A percentile compares a stretch with the other conserved stretches of the same genome.
Evolutionary conservation across 2,329 filamentous ascomycete genomes (phyloP).

Genomic region (Oidium heveae): DNA sequence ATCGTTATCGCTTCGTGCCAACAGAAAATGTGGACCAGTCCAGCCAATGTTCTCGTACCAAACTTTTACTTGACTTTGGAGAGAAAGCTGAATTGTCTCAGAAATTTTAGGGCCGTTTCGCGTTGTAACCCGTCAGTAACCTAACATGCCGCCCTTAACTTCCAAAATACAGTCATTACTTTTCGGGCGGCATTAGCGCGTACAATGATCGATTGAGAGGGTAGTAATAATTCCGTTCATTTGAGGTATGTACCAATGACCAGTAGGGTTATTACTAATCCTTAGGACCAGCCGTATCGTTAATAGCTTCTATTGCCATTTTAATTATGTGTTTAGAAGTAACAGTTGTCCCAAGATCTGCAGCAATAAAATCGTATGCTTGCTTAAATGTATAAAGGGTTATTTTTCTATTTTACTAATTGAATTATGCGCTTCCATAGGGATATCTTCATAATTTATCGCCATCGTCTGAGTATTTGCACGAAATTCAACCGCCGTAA

Average conservation of each 20-base stretch:
- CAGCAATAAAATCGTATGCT: background rate
- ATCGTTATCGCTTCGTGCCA: background rate
- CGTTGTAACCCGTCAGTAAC: background rate
- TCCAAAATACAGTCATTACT: background rate
- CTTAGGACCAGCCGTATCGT: background rate
- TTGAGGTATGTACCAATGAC: background rate
- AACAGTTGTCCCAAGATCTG: background rate
- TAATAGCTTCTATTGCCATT: slow-evolving; percentile 1
- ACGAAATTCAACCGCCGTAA: slow-evolving; percentile 2
- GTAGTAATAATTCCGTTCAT: background rate
- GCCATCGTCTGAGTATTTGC: background rate
- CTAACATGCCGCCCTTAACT: background rate
- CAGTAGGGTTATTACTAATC: background rate
- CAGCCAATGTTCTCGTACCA: background rate
- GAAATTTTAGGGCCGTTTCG: background rate
- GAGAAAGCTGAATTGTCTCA: background rate
- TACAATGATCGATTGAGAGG: background rate
- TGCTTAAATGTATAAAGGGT: background rate
- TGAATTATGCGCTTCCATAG: slow-evolving; percentile 1
- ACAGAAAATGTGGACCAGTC: background rate
- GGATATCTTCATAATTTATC: background rate
- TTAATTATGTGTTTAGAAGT: background rate
- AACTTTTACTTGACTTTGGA: background rate
- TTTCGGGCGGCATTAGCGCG: slow-evolving; percentile 1
- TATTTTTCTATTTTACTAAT: slow-evolving; percentile 1